Evolutionary conservation across 140 eudicot genomes (phyloP), one percentile per base, ranked within the genome.

Genomic region (Bidens hawaiensis): DNA sequence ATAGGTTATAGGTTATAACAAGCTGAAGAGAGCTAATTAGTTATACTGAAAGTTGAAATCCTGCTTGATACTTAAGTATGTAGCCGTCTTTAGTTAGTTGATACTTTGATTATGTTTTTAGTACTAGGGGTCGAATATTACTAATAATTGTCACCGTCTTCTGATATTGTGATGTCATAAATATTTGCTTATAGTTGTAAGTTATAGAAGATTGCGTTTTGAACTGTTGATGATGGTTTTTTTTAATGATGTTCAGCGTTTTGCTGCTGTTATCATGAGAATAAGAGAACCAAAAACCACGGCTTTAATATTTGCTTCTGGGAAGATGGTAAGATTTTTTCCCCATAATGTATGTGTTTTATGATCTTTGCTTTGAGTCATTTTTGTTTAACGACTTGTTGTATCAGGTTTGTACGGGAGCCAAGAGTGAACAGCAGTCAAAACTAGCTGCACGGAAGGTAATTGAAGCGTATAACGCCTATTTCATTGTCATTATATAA

Each of bases 371-470:
- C 68, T 58, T n/a, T 2, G 4, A 69, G 19, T 69, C 40, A 15
- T 69, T 4, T 16, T n/a, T 3, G 13, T 18, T 22, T 69, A 47
- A 59, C 9, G 6, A 50, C 9, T 62, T 67, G 59, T 24, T 74
- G 52, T 10, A 65, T 62, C 67, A 85, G 90, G 90, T 88, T 52
- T 85, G 94, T 68, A 87, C 96, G 2, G 96, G 94, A 60, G 96
- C 96, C 42, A 87, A 87, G 76, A 88, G 94, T 70, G 96, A 84
- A 65, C 79, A 84, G 16, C 90, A 81, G 65, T 88, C 96, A 13
- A 88, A 78, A 64, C 47, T 88, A 43, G 96, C 90, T 30, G 94
- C 96, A 62, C 69, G 90, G 13, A 88, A 87, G 94, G 96, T 88
- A 58, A 15, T 24, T 24, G 3, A 40, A 24, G 17, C 23, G 30